Conservation (phyloP, 805 yeast species). For the Pichia kluyveri region DNA sequence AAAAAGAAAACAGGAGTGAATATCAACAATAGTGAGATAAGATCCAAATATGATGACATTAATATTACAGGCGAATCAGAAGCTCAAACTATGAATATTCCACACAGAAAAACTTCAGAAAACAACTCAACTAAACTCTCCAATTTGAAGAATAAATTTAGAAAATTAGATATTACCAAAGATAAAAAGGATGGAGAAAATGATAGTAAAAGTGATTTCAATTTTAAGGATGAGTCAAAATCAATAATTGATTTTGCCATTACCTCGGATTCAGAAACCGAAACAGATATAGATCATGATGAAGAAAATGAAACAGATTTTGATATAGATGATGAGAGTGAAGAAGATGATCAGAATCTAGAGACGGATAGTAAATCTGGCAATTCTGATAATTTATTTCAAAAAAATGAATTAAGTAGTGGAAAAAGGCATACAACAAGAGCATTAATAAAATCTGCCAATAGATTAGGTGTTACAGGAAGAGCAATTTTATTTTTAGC, state of each 20-base stretch:
- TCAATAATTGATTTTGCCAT: not conserved
- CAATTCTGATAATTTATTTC: not conserved
- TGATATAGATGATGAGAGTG: not conserved
- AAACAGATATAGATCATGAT: not conserved
- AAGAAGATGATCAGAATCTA: not conserved
- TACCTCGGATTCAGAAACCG: not conserved
- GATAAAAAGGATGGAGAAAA: not conserved
- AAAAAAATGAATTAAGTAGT: not conserved
- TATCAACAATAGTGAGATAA: not conserved
- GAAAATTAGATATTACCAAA: not conserved
- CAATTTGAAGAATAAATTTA: not conserved
- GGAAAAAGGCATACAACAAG: constrained; percentile 1
- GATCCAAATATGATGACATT: not conserved
- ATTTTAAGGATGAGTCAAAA: not conserved
- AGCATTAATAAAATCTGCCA: constrained; percentile 35
- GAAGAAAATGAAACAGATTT: not conserved
- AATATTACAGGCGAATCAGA: not conserved
- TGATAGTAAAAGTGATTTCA: not conserved
- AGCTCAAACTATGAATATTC: not conserved
- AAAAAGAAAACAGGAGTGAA: constrained; percentile 5
- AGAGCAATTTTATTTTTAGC: constrained; percentile 68
- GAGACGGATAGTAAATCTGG: not conserved
- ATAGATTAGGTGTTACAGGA: constrained; percentile 59
- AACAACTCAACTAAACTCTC: not conserved
- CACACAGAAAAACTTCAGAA: not conserved